Conservation (phyloP, 2,329 filamentous ascomycete genomes). For the Ramichloridium luteum region DNA sequence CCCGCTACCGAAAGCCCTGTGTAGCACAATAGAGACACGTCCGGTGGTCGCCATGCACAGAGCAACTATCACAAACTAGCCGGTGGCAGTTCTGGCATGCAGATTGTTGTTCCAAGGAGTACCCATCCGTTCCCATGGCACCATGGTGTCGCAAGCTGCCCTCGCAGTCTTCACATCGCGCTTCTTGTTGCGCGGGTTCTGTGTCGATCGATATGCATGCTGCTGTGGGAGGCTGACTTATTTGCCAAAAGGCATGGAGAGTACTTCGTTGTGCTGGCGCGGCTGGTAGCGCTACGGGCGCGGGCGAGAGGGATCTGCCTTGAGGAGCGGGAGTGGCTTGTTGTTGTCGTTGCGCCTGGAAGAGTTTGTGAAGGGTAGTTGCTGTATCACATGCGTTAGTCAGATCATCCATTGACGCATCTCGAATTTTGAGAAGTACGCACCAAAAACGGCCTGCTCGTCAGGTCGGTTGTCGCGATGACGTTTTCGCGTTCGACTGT, state of each 20-base stretch:
- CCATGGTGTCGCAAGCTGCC: slow-evolving; percentile 21
- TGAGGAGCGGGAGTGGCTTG: too few species aligned
- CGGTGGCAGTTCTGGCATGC: slow-evolving; percentile 29
- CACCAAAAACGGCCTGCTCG: slow-evolving; percentile 44
- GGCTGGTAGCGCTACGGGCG: too few species aligned
- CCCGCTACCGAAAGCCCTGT: too few species aligned
- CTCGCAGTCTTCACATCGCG: slow-evolving; percentile 36
- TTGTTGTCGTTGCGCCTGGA: slow-evolving; percentile 29
- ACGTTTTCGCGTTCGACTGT: slow-evolving; percentile 47
- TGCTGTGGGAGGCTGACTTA: slow-evolving; percentile 24
- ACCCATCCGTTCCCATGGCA: slow-evolving; percentile 27
- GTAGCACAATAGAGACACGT: slow-evolving; percentile 32
- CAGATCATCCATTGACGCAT: slow-evolving; percentile 10
- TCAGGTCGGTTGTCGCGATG: slow-evolving; percentile 46
- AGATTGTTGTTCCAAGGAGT: slow-evolving; percentile 19
- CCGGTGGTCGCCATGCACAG: slow-evolving; percentile 26
- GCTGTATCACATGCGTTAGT: slow-evolving; percentile 24
- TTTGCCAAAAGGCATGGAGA: slow-evolving; percentile 37
- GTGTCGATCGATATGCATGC: slow-evolving; percentile 7
- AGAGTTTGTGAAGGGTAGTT: slow-evolving; percentile 34
- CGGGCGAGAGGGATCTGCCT: too few species aligned
- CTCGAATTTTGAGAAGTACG: slow-evolving; percentile 13
- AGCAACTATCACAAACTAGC: slow-evolving; percentile 32
- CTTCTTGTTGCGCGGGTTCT: slow-evolving; percentile 4
- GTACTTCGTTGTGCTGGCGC: slow-evolving; percentile 31